Base-by-base conservation (phyloP, 2,329 filamentous ascomycete species). In the Paradendryphiella salina region DNA sequence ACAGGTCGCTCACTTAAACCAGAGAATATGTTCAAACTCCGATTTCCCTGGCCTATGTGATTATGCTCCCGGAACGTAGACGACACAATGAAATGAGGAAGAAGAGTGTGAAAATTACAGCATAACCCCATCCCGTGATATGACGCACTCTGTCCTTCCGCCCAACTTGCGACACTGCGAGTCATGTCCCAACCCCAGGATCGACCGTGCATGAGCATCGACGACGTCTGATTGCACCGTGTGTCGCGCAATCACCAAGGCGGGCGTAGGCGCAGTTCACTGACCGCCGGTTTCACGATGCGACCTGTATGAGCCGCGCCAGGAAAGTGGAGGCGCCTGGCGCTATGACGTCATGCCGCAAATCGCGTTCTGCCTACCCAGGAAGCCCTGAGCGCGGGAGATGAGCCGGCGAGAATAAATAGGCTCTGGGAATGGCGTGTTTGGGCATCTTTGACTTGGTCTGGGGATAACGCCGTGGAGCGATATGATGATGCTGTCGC, bases 141-240 rank as follows among this genome's bases (percentile, higher is more conserved):
- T 63, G 61, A 63, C 61, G 58, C 58, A 61, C 42, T 44, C 47
- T 46, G 39, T 46, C 37, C 15, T 40, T 34, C 29, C 33, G 36
- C 46, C 17, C 32, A 39, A 36, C 48, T 23, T 41, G 42, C 14
- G 38, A 41, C 48, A 28, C 36, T 15, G 35, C 40, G 43, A 43
- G 53, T 50, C 46, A 37, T 37, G 43, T n/a, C 43, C 32, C 31
- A 31, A 36, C 23, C 36, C 37, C 47, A 49, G 26, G 55, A 62
- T 62, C 59, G 50, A 38, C 59, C 39, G 37, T 45, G 52, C 56
- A 53, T 47, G 32, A 35, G 23, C 29, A 41, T 37, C 23, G 17
- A 39, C 29, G 43, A 43, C 46, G 31, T 49, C 46, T 63, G 61
- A 64, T 59, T 60, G 59, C 52, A 51, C 51, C 40, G 44, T 44